phyloP scores from a whole-genome alignment of 2,329 filamentous ascomycete genomes.

The Microcyclospora pomicola region DNA sequence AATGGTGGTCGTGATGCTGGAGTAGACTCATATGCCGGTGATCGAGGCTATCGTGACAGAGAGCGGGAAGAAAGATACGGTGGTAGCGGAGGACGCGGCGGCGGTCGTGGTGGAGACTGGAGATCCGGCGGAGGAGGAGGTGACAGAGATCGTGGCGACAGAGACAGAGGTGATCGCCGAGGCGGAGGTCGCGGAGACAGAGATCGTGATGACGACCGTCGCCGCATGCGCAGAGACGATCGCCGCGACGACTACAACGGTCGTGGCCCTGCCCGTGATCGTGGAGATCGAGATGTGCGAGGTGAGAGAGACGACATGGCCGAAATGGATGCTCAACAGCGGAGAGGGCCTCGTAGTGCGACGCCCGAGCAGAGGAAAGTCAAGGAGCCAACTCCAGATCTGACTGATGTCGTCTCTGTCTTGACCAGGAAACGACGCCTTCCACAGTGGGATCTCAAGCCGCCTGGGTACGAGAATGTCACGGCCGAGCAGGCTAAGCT shows the following conservation, averaged over 20 bases:
- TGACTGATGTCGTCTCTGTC: constrained; percentile 73
- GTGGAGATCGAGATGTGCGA: constrained; percentile 21
- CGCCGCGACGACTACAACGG: constrained; percentile 20
- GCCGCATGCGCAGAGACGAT: constrained; percentile 22
- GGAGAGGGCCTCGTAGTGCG: constrained; percentile 49
- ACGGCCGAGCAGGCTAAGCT: constrained; percentile 97
- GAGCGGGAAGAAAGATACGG: constrained; percentile 88
- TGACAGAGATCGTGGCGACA: constrained; percentile 52
- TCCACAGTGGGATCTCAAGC: constrained; percentile 99
- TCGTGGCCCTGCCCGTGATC: constrained; percentile 7
- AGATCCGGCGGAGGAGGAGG: constrained; percentile 36
- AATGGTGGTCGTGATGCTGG: constrained; percentile 48
- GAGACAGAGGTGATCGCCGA: constrained; percentile 48
- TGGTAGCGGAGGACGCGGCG: constrained; percentile 29
- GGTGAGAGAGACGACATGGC: constrained; percentile 19
- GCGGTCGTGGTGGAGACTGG: constrained; percentile 11
- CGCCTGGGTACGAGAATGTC: constrained; percentile 93
- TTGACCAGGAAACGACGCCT: constrained; percentile 77
- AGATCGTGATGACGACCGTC: constrained; percentile 17
- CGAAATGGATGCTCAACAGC: constrained; percentile 24
- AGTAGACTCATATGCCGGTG: constrained; percentile 79
- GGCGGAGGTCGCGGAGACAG: constrained; percentile 36
- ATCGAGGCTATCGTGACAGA: constrained; percentile 79
- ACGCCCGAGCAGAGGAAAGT: constrained; percentile 73
- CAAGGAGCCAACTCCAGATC: constrained; percentile 87